phyloP scores from a whole-genome alignment of 306 rosid species.

The Gillenia trifoliata region DNA sequence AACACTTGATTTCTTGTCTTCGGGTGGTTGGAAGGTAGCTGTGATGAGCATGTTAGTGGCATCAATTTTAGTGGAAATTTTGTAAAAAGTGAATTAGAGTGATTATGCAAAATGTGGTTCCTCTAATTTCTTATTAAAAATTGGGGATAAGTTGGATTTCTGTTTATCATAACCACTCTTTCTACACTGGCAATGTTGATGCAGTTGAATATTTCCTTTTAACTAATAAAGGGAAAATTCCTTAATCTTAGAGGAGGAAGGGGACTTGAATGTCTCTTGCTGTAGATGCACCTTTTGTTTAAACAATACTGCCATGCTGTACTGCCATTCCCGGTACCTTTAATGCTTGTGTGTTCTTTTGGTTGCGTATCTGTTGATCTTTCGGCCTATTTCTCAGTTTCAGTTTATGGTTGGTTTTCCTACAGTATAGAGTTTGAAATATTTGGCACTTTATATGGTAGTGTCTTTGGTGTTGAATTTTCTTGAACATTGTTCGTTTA shows the following conservation, averaged over 20 bases:
- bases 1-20: background rate
- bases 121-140: background rate
- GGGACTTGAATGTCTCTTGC: background rate
- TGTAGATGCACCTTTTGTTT: background rate
- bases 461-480: background rate
- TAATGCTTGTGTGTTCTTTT: background rate
- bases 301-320: background rate
- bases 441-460: background rate
- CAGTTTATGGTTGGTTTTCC: background rate
- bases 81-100: background rate
- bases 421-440: background rate
- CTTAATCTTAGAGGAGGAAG: background rate
- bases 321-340: background rate
- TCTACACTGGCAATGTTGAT: background rate
- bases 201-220: background rate
- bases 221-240: background rate
- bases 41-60: background rate
- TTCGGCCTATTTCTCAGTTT: background rate
- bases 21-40: background rate
- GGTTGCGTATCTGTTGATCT: background rate
- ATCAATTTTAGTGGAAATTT: background rate
- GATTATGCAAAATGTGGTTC: background rate
- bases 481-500: background rate
- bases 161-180: background rate
- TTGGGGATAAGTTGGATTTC: background rate